Conservation (phyloP, 1,139 yeast genomes). For the Saccharomyces hybrid region DNA sequence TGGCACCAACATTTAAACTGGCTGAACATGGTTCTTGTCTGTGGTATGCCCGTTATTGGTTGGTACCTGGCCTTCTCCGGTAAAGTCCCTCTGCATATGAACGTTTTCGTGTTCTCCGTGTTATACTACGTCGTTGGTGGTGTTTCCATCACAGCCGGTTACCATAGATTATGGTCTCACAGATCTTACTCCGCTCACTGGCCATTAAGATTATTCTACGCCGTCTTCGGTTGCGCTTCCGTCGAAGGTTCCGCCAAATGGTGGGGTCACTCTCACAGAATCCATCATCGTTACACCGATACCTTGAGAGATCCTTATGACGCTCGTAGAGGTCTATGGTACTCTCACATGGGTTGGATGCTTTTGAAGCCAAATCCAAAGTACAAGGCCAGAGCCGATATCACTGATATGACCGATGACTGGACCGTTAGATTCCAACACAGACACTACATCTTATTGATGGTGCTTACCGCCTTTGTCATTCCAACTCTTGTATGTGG, state of each 20-base stretch:
- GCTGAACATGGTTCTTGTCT: constrained; percentile 78
- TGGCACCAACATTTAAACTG: constrained; percentile 89
- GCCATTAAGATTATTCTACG: constrained; percentile 66
- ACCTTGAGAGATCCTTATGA: constrained; percentile 95
- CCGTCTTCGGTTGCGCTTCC: constrained; percentile 88
- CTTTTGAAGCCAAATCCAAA: constrained; percentile 86
- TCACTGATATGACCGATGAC: constrained; percentile 82
- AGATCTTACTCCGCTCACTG: constrained; percentile 70
- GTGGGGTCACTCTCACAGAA: constrained; percentile 98
- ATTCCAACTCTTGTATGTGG: constrained; percentile 77
- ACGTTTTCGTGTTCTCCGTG: constrained; percentile 56
- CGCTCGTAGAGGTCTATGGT: constrained; percentile 94
- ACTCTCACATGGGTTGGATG: constrained; percentile 98
- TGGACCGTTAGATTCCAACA: constrained; percentile 91
- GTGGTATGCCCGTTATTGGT: constrained; percentile 64
- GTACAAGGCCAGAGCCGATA: constrained; percentile 92
- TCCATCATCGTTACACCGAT: constrained; percentile 96
- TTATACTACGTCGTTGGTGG: constrained; percentile 67
- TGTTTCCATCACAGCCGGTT: constrained; percentile 90
- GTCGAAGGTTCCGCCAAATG: constrained; percentile 96
- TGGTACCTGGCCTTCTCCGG: constrained; percentile 40
- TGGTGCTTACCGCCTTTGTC: constrained; percentile 60
- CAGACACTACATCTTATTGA: constrained; percentile 69
- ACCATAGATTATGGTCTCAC: constrained; percentile 84
- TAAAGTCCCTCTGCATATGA: constrained; percentile 48